Percentiles rank a stretch among this genome's conserved stretches.
These are phyloP conservation scores for Zarea fungicola DNA, from an alignment of 2,329 filamentous ascomycete species.

Conservation along the genomic window DNA sequence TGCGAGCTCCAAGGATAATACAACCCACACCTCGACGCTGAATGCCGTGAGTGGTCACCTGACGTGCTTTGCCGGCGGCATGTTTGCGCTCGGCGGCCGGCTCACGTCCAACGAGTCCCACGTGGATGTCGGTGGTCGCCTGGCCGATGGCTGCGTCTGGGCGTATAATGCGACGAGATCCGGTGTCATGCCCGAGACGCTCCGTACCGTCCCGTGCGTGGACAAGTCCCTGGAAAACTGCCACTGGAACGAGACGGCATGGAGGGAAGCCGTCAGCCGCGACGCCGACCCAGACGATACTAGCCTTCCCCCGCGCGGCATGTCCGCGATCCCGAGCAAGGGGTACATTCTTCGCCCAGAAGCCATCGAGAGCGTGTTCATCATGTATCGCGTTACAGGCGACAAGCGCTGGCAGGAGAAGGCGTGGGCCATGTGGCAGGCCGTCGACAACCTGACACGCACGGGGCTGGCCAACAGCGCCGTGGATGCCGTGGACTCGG, in stretches of 20 bases:
- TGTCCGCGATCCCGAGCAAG: conserved; percentile 50
- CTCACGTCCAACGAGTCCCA: conserved; percentile 45
- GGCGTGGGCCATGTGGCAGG: conserved; percentile 50
- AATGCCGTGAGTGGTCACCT: conserved; percentile 46
- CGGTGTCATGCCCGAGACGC: conserved; percentile 52
- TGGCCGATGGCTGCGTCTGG: conserved; percentile 53
- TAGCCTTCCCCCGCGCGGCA: conserved; percentile 50
- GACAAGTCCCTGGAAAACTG: conserved; percentile 19
- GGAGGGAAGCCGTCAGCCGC: conserved; percentile 21
- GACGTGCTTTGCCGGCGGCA: conserved; percentile 60
- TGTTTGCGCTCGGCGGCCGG: conserved; percentile 57
- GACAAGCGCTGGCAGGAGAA: conserved; percentile 39
- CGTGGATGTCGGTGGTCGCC: conserved; percentile 39
- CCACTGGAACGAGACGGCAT: conserved; percentile 27
- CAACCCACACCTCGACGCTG: conserved; percentile 30
- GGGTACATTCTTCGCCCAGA: conserved; percentile 49
- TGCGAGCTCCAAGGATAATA: conserved; percentile 14
- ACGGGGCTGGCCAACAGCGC: conserved; percentile 46
- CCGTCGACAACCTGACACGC: conserved; percentile 41
- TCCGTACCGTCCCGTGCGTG: conserved; percentile 37
- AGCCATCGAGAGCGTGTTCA: conserved; percentile 49
- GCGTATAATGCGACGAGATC: conserved; percentile 47
- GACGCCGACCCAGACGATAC: conserved; percentile 21
- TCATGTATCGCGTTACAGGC: conserved; percentile 49
- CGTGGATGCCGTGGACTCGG: conserved; percentile 33